These are phyloP conservation scores for Brassica juncea DNA, from an alignment of 345 rosid genomes.

Conservation along the genomic window DNA sequence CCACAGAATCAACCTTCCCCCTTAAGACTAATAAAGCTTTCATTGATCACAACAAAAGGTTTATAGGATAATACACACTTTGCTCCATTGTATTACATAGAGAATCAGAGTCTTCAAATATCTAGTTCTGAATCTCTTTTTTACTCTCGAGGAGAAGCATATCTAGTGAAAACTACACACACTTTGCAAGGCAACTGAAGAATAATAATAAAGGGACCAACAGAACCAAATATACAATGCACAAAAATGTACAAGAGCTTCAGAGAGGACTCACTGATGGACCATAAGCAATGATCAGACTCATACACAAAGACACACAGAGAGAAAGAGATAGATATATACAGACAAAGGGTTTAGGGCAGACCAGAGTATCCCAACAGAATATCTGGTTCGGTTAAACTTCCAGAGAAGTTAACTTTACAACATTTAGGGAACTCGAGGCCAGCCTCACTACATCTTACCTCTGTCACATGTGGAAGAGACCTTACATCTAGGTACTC, in stretches of 20 bases:
- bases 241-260: slow-evolving; percentile 35
- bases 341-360: not conserved
- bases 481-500: not conserved
- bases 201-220: not conserved
- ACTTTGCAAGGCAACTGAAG: too few relatives aligned
- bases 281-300: slow-evolving; percentile 25
- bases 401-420: not conserved
- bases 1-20: too few relatives aligned
- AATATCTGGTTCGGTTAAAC: not conserved
- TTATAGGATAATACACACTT: slow-evolving; percentile 16
- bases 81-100: slow-evolving; percentile 18
- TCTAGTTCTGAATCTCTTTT: not conserved
- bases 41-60: slow-evolving; percentile 20
- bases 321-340: slow-evolving; percentile 1
- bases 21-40: too few relatives aligned
- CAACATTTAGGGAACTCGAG: not conserved
- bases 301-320: slow-evolving; percentile 15
- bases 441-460: not conserved
- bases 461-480: not conserved
- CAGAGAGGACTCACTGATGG: slow-evolving; percentile 27
- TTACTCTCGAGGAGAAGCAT: not conserved
- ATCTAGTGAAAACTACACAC: too few relatives aligned
- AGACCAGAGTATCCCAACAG: slow-evolving; percentile 6
- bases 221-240: slow-evolving; percentile 12
- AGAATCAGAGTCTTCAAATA: slow-evolving; percentile 4